Evolutionary conservation across 176 grass and related monocot genomes (phyloP).

Genomic region (Bonia amplexicaulis): DNA sequence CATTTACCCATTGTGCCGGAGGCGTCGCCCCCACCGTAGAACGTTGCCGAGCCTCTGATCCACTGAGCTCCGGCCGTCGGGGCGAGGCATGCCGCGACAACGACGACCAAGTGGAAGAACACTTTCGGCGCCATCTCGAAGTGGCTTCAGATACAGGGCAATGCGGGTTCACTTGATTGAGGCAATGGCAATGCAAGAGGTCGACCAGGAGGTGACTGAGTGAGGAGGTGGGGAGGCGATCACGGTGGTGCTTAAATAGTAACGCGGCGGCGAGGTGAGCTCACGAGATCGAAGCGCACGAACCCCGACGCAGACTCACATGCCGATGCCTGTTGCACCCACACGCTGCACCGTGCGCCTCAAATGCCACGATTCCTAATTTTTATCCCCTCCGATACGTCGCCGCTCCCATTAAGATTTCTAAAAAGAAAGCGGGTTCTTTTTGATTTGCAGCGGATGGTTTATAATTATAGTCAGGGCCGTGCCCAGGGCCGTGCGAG

Average conservation of each 20-base stretch:
- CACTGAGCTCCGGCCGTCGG: background rate
- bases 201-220: background rate
- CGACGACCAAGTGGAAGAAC: background rate
- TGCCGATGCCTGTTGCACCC: constrained; percentile 32
- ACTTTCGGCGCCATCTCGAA: constrained; percentile 16
- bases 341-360: constrained; percentile 34
- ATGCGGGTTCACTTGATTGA: too few species aligned
- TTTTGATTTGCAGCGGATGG: too few species aligned
- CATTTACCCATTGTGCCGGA: constrained; percentile 67
- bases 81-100: constrained; percentile 25
- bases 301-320: constrained; percentile 24
- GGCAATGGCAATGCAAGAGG: background rate
- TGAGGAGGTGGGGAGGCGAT: constrained; percentile 30
- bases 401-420: background rate
- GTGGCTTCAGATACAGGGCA: background rate
- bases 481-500: too few species aligned
- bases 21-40: constrained; percentile 67
- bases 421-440: background rate
- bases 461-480: too few species aligned
- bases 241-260: constrained; percentile 43
- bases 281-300: constrained; percentile 13
- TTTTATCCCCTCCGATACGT: background rate
- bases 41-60: constrained; percentile 26
- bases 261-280: background rate
- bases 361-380: constrained; percentile 49